phyloP scores from a whole-genome alignment of 805 yeast genomes.

The Lachancea sp. region DNA sequence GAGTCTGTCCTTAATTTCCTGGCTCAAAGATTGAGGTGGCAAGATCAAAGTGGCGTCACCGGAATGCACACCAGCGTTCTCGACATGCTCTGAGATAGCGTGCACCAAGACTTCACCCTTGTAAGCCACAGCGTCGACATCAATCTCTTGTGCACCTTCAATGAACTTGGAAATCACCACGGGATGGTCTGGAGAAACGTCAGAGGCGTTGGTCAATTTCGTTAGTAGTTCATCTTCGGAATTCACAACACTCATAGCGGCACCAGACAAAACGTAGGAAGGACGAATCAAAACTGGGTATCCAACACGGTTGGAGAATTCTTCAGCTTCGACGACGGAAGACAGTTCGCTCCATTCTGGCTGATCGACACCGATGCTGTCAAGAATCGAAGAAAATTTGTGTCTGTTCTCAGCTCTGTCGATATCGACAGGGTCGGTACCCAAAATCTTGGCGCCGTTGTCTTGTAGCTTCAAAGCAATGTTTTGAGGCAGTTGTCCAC shows the following conservation, averaged over 20 bases:
- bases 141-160: conserved; percentile 94
- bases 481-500: conserved; percentile 97
- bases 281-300: conserved; percentile 98
- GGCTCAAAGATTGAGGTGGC: conserved; percentile 80
- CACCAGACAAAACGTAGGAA: conserved; percentile 94
- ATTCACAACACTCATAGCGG: conserved; percentile 94
- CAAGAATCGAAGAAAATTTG: conserved; percentile 90
- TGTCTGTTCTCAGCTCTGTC: conserved; percentile 98
- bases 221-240: conserved; percentile 71
- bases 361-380: conserved; percentile 89
- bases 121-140: conserved; percentile 92
- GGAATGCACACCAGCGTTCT: conserved; percentile 97
- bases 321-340: conserved; percentile 76
- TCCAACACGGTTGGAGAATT: conserved; percentile 77
- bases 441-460: conserved; percentile 81
- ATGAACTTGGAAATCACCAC: conserved; percentile 95
- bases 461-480: conserved; percentile 80
- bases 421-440: conserved; percentile 90
- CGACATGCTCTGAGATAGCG: conserved; percentile 96
- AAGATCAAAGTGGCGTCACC: conserved; percentile 96
- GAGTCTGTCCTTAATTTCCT: conserved; percentile 59
- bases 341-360: conserved; percentile 97
- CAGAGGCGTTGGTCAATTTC: conserved; percentile 80
- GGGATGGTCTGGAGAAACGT: conserved; percentile 93
- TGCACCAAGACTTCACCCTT: conserved; percentile 86